Evolutionary conservation across 2,329 filamentous ascomycete genomes (phyloP).

Genomic region (Trichoderma pleuroti): DNA sequence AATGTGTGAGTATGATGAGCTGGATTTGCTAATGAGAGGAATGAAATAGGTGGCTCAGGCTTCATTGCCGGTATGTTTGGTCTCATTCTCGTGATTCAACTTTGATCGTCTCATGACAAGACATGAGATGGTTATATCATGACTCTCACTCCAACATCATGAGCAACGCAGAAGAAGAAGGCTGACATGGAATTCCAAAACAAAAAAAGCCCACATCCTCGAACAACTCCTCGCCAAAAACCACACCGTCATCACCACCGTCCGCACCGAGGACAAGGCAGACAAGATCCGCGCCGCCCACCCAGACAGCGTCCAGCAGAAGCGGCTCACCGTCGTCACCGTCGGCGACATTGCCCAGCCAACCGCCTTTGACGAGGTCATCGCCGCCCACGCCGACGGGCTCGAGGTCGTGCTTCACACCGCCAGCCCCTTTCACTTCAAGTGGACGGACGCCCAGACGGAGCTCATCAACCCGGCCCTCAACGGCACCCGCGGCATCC

Average conservation of each 20-base stretch:
- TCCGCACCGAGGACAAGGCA: conserved; percentile 53
- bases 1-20: not conserved
- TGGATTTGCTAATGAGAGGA: not conserved
- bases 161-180: not conserved
- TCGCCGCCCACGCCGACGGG: conserved; percentile 32
- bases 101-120: not conserved
- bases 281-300: conserved; percentile 42
- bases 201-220: conserved; percentile 54
- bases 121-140: not conserved
- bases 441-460: conserved; percentile 46
- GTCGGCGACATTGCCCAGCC: conserved; percentile 74
- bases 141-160: not conserved
- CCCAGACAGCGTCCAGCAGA: conserved; percentile 43
- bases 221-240: conserved; percentile 50
- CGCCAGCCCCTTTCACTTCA: conserved; percentile 57
- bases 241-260: conserved; percentile 54
- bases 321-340: conserved; percentile 51
- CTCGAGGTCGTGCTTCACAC: conserved; percentile 58
- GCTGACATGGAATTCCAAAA: not conserved
- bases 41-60: conserved; percentile 32
- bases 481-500: conserved; percentile 63
- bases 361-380: conserved; percentile 67
- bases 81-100: not conserved
- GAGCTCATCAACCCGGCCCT: conserved; percentile 58
- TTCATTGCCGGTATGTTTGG: conserved; percentile 33